phyloP scores from a whole-genome alignment of 164 flowering plant genomes.

The Aristolochia fimbriata region DNA sequence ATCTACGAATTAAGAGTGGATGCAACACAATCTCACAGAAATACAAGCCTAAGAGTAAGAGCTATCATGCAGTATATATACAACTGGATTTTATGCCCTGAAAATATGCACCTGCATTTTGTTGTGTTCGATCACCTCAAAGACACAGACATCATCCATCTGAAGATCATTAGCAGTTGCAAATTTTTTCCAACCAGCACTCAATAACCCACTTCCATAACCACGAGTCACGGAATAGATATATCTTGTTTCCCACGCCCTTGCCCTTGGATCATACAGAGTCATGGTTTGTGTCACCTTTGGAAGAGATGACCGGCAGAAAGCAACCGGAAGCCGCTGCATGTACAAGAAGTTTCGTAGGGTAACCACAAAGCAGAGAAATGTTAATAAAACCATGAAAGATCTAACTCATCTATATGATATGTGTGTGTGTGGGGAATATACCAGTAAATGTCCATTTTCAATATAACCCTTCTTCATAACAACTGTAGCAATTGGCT shows the following conservation, averaged over 20 bases:
- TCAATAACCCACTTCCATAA: neutral
- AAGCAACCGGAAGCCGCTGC: conserved; percentile 3
- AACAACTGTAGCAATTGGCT: no score
- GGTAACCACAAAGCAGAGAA: no score
- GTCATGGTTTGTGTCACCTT: neutral
- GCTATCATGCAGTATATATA: no score
- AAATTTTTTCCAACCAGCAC: conserved; percentile 12
- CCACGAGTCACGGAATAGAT: neutral
- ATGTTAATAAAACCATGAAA: no score
- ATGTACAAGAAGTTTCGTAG: neutral
- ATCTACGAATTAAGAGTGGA: no score
- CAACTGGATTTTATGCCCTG: conserved; percentile 13
- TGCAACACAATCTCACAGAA: no score
- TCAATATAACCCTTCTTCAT: no score
- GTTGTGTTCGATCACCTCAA: conserved; percentile 6
- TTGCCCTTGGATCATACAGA: conserved; percentile 13
- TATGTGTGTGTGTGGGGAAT: no score
- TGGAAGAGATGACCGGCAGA: conserved; percentile 3
- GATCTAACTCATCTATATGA: no score
- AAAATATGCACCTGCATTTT: conserved; percentile 15
- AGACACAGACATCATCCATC: conserved; percentile 13
- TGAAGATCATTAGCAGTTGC: conserved; percentile 6
- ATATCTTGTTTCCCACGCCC: conserved; percentile 7
- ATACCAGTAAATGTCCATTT: no score
- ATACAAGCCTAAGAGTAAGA: no score